Percentiles rank a stretch among this genome's conserved stretches.
These are phyloP conservation scores for Cyclotella distinguenda DNA, from an alignment of 108 stramenopile species.

Conservation along the genomic window DNA sequence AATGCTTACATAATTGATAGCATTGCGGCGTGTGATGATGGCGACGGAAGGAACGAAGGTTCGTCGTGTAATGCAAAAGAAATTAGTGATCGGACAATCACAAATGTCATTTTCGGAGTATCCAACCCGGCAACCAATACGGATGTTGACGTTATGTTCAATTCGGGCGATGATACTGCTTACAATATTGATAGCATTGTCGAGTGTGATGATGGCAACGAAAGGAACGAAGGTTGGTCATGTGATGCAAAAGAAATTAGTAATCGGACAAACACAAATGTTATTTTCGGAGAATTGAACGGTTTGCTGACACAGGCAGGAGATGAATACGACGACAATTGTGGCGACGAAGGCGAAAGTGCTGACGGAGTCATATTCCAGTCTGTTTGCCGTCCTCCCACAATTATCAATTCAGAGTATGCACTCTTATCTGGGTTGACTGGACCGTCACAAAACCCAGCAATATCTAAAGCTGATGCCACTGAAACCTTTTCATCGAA, in stretches of 20 bases:
- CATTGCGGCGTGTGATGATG: not conserved
- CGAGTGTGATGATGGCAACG: not conserved
- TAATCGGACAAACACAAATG: not conserved
- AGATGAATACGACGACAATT: not conserved
- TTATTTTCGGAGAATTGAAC: too few relatives aligned
- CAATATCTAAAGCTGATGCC: not conserved
- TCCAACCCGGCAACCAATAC: too few relatives aligned
- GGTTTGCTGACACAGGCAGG: constrained; percentile 8
- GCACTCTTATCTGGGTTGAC: constrained; percentile 1
- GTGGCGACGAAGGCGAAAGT: not conserved
- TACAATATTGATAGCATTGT: too few relatives aligned
- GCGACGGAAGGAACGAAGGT: not conserved
- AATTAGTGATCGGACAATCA: not conserved
- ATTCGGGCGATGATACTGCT: too few relatives aligned
- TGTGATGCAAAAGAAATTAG: not conserved
- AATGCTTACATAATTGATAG: too few relatives aligned
- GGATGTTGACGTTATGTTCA: too few relatives aligned
- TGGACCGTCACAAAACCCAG: not conserved
- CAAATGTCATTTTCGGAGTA: too few relatives aligned
- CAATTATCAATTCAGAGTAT: not conserved
- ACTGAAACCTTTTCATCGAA: not conserved
- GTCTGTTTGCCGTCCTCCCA: not conserved
- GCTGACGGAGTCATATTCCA: not conserved
- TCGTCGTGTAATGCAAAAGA: not conserved
- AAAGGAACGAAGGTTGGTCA: not conserved